Conservation (phyloP, 768 basidiomycete species). For the Mycena vulgaris region DNA sequence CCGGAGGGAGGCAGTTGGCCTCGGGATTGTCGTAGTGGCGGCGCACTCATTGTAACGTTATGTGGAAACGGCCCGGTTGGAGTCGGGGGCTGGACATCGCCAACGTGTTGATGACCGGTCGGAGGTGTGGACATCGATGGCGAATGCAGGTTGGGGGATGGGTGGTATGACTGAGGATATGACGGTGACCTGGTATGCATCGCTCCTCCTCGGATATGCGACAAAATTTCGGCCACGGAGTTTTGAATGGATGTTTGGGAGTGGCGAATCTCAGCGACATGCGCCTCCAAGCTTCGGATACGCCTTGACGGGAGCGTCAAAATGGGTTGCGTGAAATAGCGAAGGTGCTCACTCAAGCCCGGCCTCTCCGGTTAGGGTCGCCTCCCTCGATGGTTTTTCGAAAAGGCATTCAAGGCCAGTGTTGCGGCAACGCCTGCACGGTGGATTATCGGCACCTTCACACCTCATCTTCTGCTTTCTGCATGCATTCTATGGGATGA, state of each 20-base stretch:
- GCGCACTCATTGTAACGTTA: constrained; percentile 44
- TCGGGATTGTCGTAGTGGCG: constrained; percentile 54
- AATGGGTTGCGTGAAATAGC: constrained; percentile 34
- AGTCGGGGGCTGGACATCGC: constrained; percentile 59
- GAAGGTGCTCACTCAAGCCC: constrained; percentile 81
- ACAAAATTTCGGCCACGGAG: constrained; percentile 84
- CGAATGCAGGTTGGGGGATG: constrained; percentile 78
- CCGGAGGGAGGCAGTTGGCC: constrained; percentile 51
- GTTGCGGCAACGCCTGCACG: constrained; percentile 92
- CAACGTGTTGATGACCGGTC: constrained; percentile 56
- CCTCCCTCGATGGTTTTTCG: constrained; percentile 93
- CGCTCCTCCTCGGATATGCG: constrained; percentile 76
- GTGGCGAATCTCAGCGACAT: constrained; percentile 87
- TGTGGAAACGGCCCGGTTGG: constrained; percentile 51
- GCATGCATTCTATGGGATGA: constrained; percentile 84
- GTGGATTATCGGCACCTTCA: constrained; percentile 96
- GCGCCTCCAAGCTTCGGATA: constrained; percentile 89
- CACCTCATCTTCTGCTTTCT: constrained; percentile 98
- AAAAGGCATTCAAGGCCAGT: constrained; percentile 94
- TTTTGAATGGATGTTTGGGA: constrained; percentile 84
- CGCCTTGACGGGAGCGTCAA: constrained; percentile 69
- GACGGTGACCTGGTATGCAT: constrained; percentile 76
- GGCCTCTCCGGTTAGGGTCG: constrained; percentile 90
- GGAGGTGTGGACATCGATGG: constrained; percentile 68
- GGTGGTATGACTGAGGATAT: constrained; percentile 68